Evolutionary conservation across 805 yeast genomes (phyloP), one percentile per base, ranked within the genome.

Genomic region (Spathaspora girioi): DNA sequence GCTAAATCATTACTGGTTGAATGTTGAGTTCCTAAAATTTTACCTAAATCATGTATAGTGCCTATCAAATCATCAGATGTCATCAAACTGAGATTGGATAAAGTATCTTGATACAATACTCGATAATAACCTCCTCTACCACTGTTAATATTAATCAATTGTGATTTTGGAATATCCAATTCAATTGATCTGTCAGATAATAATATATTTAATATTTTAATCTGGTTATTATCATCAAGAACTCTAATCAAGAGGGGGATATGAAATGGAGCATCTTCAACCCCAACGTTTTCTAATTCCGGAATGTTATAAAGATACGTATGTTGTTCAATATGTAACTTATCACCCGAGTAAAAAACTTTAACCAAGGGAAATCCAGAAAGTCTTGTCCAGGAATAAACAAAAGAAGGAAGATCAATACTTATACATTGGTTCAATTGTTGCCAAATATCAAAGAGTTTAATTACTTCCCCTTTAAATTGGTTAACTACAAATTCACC

Each of bases 191-290:
- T 63, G 53, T 79, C 84, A 6, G 74, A 73, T 31, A 79, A 49
- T 47, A 82, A 54, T 43, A 71, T 66, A 55, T 76, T 74, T 26
- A 64, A 63, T 1, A 69, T 54, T 19, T 70, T 61, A 2, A 45
- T 45, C 2, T 52, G 20, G 68, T 78, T 64, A 64, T 71, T 20
- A 45, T 60, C 62, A 38, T 51, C 57, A 32, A 54, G 49, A 1
- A 69, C 56, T 46, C 68, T 75, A 38, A 81, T 62, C 2, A 75
- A 64, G 53, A 87, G 63, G 3, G 93, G 92, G 44, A 86, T 68
- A 55, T 83, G 86, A 60, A 71, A 86, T 3, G 86, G 85, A 41
- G 73, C 67, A 57, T 84, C 83, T 61, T 83, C 89, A 38, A 75
- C 56, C 5, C 27, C 40, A 11, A 31, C 47, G 12, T 68, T 58